Evolutionary conservation across 2,329 filamentous ascomycete genomes (phyloP).

Genomic region (Phaeosphaeria sp.): DNA sequence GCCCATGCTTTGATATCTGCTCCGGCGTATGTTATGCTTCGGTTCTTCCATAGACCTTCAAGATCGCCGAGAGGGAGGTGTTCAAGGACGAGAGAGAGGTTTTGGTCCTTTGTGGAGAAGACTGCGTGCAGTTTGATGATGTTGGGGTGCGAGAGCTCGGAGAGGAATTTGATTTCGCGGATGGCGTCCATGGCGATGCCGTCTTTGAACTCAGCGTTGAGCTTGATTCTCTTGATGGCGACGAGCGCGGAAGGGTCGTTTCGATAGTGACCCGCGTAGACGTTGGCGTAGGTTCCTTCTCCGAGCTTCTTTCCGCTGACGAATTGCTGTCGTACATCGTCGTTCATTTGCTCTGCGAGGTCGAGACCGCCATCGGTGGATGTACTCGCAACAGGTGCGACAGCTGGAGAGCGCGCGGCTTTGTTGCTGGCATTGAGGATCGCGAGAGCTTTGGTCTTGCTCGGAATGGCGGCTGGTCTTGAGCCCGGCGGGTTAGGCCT

Average conservation of each 20-base stretch:
- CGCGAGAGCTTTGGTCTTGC: conserved; percentile 43
- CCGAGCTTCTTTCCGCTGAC: conserved; percentile 92
- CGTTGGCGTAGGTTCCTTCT: conserved; percentile 95
- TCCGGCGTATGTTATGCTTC: conserved; percentile 78
- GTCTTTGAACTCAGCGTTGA: conserved; percentile 84
- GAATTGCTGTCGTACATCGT: conserved; percentile 76
- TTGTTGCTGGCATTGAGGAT: conserved; percentile 34
- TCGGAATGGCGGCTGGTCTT: conserved; percentile 11
- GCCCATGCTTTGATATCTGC: conserved; percentile 98
- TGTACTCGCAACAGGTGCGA: conserved; percentile 14
- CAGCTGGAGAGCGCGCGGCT: conserved; percentile 16
- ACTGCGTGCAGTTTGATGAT: conserved; percentile 92
- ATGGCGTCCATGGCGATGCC: conserved; percentile 94
- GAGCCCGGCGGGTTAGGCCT: conserved; percentile 32
- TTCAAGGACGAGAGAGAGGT: conserved; percentile 94
- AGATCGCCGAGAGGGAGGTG: conserved; percentile 93
- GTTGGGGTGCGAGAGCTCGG: conserved; percentile 93
- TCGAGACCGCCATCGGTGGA: conserved; percentile 39
- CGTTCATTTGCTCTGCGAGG: conserved; percentile 57
- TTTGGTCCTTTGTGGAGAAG: conserved; percentile 95
- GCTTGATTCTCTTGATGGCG: conserved; percentile 93
- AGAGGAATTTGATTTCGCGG: conserved; percentile 92
- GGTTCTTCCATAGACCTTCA: conserved; percentile 84
- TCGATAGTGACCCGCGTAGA: conserved; percentile 85
- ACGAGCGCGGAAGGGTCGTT: conserved; percentile 75